A percentile compares a stretch with the other conserved stretches of the same genome.
phyloP scores from a whole-genome alignment of 192 early-diverging fungal species.

The Podila verticillata region DNA sequence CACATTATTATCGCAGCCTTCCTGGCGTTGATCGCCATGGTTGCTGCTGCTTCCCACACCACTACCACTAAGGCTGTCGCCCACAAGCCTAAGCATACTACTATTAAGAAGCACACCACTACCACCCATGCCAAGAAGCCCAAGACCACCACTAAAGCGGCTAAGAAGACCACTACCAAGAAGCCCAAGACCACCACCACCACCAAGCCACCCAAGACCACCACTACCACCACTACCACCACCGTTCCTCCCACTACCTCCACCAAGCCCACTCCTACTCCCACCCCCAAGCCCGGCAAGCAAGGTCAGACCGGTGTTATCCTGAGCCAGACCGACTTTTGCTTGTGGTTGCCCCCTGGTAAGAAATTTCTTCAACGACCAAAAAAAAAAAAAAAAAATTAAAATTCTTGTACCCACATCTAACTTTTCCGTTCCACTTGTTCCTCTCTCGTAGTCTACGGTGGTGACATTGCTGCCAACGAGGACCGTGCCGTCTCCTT shows the following conservation, averaged over 20 bases:
- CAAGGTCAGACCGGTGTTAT: constrained; percentile 25
- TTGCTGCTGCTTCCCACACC: constrained; percentile 2
- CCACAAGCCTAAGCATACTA: background rate
- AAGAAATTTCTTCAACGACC: too few species aligned
- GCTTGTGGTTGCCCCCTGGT: constrained; percentile 35
- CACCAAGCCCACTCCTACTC: background rate
- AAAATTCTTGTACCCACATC: too few species aligned
- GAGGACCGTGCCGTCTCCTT: constrained; percentile 46
- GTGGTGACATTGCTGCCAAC: constrained; percentile 20
- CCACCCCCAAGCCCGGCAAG: background rate
- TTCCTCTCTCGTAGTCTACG: background rate
- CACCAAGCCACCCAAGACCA: constrained; percentile 3
- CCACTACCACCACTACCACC: background rate
- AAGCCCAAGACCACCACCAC: background rate
- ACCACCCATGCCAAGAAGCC: background rate
- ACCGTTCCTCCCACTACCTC: background rate
- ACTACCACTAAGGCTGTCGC: background rate
- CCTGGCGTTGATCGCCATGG: constrained; percentile 34
- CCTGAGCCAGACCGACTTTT: constrained; percentile 21
- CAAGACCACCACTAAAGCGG: background rate
- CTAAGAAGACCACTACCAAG: background rate
- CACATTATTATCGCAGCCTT: too few species aligned
- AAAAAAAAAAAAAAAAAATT: too few species aligned
- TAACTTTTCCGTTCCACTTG: too few species aligned
- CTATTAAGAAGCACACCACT: background rate